These are phyloP conservation scores for Mortierella sp. DNA, from an alignment of 371 early-diverging fungal species.

Conservation along the genomic window DNA sequence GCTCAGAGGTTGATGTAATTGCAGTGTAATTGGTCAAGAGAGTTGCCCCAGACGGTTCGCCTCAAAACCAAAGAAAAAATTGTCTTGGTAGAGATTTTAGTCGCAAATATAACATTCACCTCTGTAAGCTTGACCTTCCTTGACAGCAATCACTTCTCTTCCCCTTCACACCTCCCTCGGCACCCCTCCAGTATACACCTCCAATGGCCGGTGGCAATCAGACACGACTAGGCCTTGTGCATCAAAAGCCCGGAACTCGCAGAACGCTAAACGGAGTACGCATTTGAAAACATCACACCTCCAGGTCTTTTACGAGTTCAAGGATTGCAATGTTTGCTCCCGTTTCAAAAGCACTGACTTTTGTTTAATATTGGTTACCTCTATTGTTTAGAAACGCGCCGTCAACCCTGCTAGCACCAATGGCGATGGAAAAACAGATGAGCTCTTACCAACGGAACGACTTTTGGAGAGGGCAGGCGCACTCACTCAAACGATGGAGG, in stretches of 20 bases:
- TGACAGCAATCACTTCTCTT: neutral
- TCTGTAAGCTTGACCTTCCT: neutral
- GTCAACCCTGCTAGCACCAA: neutral
- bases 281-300: neutral
- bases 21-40: neutral
- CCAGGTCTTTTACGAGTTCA: neutral
- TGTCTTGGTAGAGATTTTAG: neutral
- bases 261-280: conserved; percentile 19
- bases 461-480: conserved; percentile 17
- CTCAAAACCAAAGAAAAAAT: neutral
- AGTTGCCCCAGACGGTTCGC: neutral
- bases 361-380: neutral
- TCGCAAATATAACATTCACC: neutral
- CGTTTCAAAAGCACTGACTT: neutral
- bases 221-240: conserved; percentile 32
- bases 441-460: conserved; percentile 13
- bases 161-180: neutral
- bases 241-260: conserved; percentile 36
- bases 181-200: neutral
- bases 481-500: conserved; percentile 27
- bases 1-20: neutral
- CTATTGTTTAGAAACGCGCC: conserved; percentile 25
- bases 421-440: neutral
- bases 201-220: conserved; percentile 35
- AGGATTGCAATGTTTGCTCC: neutral